Base-by-base conservation (phyloP, 2,329 filamentous ascomycete genomes). In the Colletotrichum echinochloae region DNA sequence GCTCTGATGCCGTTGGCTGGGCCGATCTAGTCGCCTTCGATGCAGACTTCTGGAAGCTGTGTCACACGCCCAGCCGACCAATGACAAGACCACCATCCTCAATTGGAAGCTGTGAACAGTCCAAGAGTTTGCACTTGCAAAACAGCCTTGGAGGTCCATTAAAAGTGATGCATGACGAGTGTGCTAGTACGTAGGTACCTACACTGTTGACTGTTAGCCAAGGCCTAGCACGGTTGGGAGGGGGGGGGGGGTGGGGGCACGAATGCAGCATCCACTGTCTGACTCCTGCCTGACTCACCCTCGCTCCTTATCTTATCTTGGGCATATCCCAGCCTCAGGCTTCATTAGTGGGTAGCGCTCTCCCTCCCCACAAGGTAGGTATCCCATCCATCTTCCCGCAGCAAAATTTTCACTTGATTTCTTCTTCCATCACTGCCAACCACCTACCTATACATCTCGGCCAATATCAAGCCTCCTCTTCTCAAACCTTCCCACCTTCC, bases 41-140 rank as follows among this genome's bases (percentile, higher is more conserved):
- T 60, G 54, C 66, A 46, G 57, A 44, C 39, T 69, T 69, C 66
- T 65, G 49, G 66, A 69, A 65, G 54, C 61, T 46, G n/a, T 60
- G 35, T 37, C 54, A 18, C 33, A 26, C 12, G 33, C 33, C 41
- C 28, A 33, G 2, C 20, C 12, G 51, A 37, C 59, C 59, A 62
- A 63, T 56, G 12, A 16, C 16, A 14, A 35, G 51, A 35, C 20
- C 20, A 11, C 30, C 20, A 7, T 23, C 30, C 28, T 49, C 23
- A 14, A 28, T 30, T 30, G 16, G 48, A 18, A 51, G 26, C 26
- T 20, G 23, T 28, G 46, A 16, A 16, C 23, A 54, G 30, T 54
- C 30, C 30, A 35, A n/a, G 14, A 16, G 6, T 30, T 51, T 51
- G 48, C 5, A 51, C 55, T 37, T 18, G 54, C 33, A 26, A 44